Evolutionary conservation across 495 filamentous ascomycete genomes (phyloP), one percentile per base, ranked within the genome.

Genomic region (Parathielavia appendiculata): DNA sequence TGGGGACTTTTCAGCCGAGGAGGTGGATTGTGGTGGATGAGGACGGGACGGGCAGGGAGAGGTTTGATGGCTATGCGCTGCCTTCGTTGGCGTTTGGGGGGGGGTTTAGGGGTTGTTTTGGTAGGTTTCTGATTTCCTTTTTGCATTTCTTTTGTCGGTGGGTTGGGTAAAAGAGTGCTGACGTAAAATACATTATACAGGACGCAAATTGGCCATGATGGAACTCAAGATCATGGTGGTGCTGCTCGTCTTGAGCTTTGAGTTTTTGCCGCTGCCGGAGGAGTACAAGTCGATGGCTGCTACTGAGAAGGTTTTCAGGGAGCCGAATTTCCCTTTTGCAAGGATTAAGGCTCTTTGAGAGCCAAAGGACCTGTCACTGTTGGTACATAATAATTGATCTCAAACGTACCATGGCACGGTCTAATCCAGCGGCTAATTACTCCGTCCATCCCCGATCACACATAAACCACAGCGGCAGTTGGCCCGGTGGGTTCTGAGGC

Each of bases 21-120:
- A 54, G 71, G 26, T 73, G 72, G 72, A 57, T 73, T 4, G 60
- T 61, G 17, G 51, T 35, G 13, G 64, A 68, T 45, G 60, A 66
- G 32, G 45, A n/a, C n/a, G n/a, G 48, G 14, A 58, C 53, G 19
- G 62, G 58, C 26, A 69, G 60, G 55, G 64, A 70, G 48, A 49
- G 26, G 14, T 72, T 68, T 35, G 58, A 72, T 48, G 36, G 64
- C 5, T 51, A 56, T 51, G 63, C 63, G 5, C 35, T 71, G 19
- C 54, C 67, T 11, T 35, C 38, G 30, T 40, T 69, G 30, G 55
- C 56, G 34, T 69, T 69, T 54, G 64, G 60, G 1, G 67, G 60
- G 12, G 67, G 67, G 17, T 40, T 35, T 36, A 43, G 67, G 14
- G 65, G 64, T 7, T 69, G 67, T 49, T 64, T 65, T 41, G 61